Conservation (phyloP, 2,329 filamentous ascomycete genomes). For the Periconia sp. region DNA sequence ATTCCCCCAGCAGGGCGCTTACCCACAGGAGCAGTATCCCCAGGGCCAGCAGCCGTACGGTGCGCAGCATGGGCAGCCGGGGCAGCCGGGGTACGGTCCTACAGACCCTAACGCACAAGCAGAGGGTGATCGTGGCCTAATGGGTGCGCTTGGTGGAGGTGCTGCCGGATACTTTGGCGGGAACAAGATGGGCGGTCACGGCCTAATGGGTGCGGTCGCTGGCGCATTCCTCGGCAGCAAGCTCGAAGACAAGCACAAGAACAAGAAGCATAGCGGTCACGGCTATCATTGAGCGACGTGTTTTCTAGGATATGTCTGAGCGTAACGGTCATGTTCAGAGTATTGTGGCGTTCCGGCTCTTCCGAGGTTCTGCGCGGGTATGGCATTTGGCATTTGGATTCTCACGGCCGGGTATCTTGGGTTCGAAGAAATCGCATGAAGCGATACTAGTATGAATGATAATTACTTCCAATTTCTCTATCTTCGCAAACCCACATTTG, state of each 20-base stretch:
- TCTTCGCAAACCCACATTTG: too few relatives aligned
- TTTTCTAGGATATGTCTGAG: too few relatives aligned
- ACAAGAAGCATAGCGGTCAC: constrained; percentile 50
- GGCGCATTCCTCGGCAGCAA: constrained; percentile 64
- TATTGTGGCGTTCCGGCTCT: too few relatives aligned
- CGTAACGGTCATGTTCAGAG: too few relatives aligned
- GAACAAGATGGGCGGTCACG: constrained; percentile 61
- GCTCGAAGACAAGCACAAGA: constrained; percentile 60
- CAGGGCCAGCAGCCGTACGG: constrained; percentile 30
- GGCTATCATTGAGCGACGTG: too few relatives aligned
- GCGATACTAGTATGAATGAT: too few relatives aligned
- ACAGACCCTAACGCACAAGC: constrained; percentile 54
- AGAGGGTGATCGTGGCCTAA: constrained; percentile 63
- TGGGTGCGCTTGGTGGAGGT: constrained; percentile 63
- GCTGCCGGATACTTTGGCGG: constrained; percentile 63
- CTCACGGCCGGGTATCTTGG: too few relatives aligned
- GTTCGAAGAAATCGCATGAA: too few relatives aligned
- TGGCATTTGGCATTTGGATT: too few relatives aligned
- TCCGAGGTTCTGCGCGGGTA: too few relatives aligned
- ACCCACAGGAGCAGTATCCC: constrained; percentile 45
- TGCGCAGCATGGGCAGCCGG: constrained; percentile 47
- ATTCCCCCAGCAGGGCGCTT: constrained; percentile 51
- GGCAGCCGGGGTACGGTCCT: constrained; percentile 48
- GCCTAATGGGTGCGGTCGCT: constrained; percentile 63
- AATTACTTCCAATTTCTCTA: too few relatives aligned